Percentiles rank a stretch among this genome's conserved stretches.
Evolutionary conservation across 2,329 filamentous ascomycete species (phyloP).

Genomic region (Hypoxylon sp.): DNA sequence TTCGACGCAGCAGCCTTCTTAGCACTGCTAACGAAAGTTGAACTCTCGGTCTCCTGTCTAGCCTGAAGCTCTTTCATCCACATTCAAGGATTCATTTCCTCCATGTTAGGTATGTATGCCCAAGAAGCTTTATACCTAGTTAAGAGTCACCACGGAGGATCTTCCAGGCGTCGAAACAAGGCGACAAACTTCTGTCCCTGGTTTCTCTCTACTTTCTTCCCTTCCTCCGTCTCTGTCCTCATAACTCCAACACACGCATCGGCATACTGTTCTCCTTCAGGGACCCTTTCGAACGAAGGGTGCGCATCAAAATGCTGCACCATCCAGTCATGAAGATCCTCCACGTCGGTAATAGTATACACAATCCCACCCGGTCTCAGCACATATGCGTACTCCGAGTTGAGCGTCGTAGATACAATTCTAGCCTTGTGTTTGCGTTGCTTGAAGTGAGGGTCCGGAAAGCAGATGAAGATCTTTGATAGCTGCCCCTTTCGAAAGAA

Average conservation of each 20-base stretch:
- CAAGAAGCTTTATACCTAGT: background rate
- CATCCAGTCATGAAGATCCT: slow-evolving; percentile 95
- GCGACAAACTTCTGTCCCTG: slow-evolving; percentile 92
- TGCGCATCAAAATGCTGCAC: slow-evolving; percentile 84
- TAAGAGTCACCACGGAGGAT: slow-evolving; percentile 76
- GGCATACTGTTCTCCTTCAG: slow-evolving; percentile 73
- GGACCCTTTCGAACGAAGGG: slow-evolving; percentile 81
- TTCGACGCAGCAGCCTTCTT: background rate
- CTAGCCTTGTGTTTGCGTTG: slow-evolving; percentile 95
- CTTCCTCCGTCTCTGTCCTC: slow-evolving; percentile 91
- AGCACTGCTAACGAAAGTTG: background rate
- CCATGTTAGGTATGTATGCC: background rate
- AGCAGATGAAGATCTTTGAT: slow-evolving; percentile 95
- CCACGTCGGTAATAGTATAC: slow-evolving; percentile 98
- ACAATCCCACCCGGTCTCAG: slow-evolving; percentile 85
- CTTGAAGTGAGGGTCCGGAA: slow-evolving; percentile 99
- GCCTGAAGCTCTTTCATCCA: background rate
- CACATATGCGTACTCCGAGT: slow-evolving; percentile 93
- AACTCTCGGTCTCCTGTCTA: background rate
- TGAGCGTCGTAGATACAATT: slow-evolving; percentile 89
- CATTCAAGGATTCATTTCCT: background rate
- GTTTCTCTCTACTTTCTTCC: slow-evolving; percentile 95
- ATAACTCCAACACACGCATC: slow-evolving; percentile 81
- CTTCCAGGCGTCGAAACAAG: slow-evolving; percentile 82
- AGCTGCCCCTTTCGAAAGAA: slow-evolving; percentile 89